phyloP scores from a whole-genome alignment of 768 basidiomycete genomes.

The Suillus tomentosus region DNA sequence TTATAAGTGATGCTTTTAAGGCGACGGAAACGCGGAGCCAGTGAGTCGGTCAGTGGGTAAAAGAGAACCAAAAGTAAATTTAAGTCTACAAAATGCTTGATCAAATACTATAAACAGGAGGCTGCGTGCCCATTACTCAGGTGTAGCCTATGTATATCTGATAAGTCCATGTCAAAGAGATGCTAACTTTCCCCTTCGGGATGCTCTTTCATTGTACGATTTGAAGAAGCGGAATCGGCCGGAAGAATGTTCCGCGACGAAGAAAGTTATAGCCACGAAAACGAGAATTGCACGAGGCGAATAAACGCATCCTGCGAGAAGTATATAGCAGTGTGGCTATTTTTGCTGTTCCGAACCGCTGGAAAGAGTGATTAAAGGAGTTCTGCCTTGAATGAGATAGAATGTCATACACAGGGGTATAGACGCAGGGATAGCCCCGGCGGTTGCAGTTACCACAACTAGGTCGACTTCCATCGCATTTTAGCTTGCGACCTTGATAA shows the following conservation, averaged over 20 bases:
- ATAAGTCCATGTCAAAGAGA: slow-evolving; percentile 19
- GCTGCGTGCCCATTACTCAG: slow-evolving; percentile 18
- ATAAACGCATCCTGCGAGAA: slow-evolving; percentile 17
- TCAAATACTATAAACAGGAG: slow-evolving; percentile 13
- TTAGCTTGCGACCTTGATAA: slow-evolving; percentile 62
- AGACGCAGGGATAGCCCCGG: slow-evolving; percentile 58
- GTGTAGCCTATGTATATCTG: slow-evolving; percentile 32
- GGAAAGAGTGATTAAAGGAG: slow-evolving; percentile 16
- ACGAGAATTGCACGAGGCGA: slow-evolving; percentile 21
- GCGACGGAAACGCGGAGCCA: not conserved
- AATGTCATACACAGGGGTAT: slow-evolving; percentile 63
- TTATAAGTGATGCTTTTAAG: not conserved
- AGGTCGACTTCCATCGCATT: slow-evolving; percentile 68
- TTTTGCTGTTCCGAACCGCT: slow-evolving; percentile 32
- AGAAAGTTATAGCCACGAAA: slow-evolving; percentile 10
- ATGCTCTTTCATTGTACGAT: slow-evolving; percentile 5
- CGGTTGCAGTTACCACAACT: slow-evolving; percentile 68
- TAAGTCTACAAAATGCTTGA: slow-evolving; percentile 3
- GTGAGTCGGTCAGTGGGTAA: not conserved
- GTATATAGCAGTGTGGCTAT: slow-evolving; percentile 26
- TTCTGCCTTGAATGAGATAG: slow-evolving; percentile 8
- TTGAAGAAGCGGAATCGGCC: slow-evolving; percentile 14
- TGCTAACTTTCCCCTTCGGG: slow-evolving; percentile 16
- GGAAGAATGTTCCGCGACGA: slow-evolving; percentile 25
- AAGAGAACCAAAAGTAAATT: not conserved